A percentile compares a stretch with the other conserved stretches of the same genome.
Evolutionary conservation across 306 rosid species (phyloP).

Genomic region (Rosa persica): DNA sequence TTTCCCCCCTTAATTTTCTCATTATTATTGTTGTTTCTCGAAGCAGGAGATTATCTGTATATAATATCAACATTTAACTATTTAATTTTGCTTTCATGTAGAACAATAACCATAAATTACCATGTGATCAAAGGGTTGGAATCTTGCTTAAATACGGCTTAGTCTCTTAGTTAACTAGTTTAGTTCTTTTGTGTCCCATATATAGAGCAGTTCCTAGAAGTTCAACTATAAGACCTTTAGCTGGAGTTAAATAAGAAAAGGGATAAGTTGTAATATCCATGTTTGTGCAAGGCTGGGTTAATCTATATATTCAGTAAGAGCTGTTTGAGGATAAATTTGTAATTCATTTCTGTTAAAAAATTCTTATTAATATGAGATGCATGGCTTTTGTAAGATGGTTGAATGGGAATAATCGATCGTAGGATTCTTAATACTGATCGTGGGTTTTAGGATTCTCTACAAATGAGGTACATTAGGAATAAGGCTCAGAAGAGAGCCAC

Average conservation of each 20-base stretch:
- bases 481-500: not conserved
- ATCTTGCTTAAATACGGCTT: not conserved
- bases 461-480: not conserved
- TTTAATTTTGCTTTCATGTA: not conserved
- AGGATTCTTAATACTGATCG: not conserved
- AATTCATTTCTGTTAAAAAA: not conserved
- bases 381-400: not conserved
- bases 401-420: not conserved
- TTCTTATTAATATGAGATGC: not conserved
- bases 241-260: not conserved
- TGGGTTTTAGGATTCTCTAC: not conserved
- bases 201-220: not conserved
- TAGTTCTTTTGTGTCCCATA: not conserved
- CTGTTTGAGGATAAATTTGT: not conserved
- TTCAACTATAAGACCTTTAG: not conserved
- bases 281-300: constrained; percentile 2
- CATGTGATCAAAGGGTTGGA: not conserved
- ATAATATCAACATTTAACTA: not conserved
- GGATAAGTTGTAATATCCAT: not conserved
- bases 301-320: not conserved
- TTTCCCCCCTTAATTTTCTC: not conserved
- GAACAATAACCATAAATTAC: not conserved
- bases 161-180: not conserved
- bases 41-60: not conserved
- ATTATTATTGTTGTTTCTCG: not conserved